phyloP scores from a whole-genome alignment of 106 monocot species.

The Chionographis japonica region DNA sequence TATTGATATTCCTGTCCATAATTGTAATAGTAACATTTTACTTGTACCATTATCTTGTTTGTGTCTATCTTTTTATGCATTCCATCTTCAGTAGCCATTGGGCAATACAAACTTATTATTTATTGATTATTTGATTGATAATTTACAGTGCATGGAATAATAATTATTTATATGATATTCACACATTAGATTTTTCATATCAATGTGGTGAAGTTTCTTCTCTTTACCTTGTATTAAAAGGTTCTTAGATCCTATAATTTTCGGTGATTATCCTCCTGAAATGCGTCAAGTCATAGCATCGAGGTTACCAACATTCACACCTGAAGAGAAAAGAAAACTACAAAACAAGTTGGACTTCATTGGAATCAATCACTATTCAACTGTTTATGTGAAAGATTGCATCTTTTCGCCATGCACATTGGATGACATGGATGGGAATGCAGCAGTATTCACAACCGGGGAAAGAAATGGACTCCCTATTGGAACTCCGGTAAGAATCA shows the following conservation, averaged over 20 bases:
- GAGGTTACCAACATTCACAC: conserved; percentile 29
- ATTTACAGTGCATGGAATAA: too few relatives aligned
- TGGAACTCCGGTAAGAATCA: conserved; percentile 19
- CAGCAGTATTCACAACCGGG: conserved; percentile 8
- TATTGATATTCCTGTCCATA: too few relatives aligned
- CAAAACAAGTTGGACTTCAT: conserved; percentile 52
- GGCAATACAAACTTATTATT: too few relatives aligned
- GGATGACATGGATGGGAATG: conserved; percentile 8
- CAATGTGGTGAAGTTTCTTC: too few relatives aligned
- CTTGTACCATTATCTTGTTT: too few relatives aligned
- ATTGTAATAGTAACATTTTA: too few relatives aligned
- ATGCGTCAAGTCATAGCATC: conserved; percentile 26
- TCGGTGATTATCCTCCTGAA: conserved; percentile 35
- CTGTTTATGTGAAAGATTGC: conserved; percentile 50
- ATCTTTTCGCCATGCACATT: conserved; percentile 35
- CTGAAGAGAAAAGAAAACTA: conserved; percentile 21
- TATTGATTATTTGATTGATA: too few relatives aligned
- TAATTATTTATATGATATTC: too few relatives aligned
- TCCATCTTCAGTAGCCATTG: too few relatives aligned
- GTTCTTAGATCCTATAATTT: conserved; percentile 41
- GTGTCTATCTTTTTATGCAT: too few relatives aligned
- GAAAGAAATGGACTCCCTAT: conserved; percentile 21
- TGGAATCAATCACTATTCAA: conserved; percentile 53
- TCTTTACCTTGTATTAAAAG: conserved; percentile 1
- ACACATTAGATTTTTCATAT: too few relatives aligned